Conservation (phyloP, 768 basidiomycete genomes). For the Boletus sensibilis region DNA sequence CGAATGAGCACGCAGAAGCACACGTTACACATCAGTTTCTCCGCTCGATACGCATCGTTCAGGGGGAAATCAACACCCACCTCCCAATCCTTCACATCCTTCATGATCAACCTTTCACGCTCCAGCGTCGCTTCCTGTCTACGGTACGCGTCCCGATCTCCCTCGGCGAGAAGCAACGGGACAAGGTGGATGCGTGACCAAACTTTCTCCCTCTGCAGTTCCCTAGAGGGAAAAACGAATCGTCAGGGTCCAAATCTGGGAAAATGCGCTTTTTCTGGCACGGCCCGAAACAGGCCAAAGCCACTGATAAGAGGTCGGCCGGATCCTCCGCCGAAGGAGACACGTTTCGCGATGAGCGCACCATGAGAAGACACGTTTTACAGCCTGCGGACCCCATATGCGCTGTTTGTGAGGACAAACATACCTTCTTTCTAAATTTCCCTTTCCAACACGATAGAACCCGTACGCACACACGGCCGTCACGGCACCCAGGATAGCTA, state of each 20-base stretch:
- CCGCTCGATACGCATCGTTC: conserved; percentile 21
- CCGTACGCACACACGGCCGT: conserved; percentile 85
- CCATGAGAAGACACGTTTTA: conserved; percentile 58
- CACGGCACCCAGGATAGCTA: conserved; percentile 83
- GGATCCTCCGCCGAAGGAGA: conserved; percentile 47
- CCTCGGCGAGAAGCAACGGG: conserved; percentile 89
- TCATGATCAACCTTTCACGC: conserved; percentile 91
- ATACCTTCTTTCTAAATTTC: conserved; percentile 91
- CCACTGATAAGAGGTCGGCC: conserved; percentile 46
- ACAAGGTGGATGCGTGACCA: conserved; percentile 96
- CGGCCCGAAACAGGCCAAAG: conserved; percentile 39
- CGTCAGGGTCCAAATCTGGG: conserved; percentile 43
- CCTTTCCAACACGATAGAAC: conserved; percentile 88
- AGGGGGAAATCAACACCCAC: conserved; percentile 49
- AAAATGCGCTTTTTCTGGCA: conserved; percentile 38
- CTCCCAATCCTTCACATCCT: conserved; percentile 91
- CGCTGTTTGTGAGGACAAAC: conserved; percentile 36
- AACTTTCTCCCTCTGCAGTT: conserved; percentile 87
- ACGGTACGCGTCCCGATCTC: conserved; percentile 86
- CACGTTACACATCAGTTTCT: conserved; percentile 12
- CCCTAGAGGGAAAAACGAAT: conserved; percentile 53
- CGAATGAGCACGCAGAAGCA: background rate
- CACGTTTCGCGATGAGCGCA: conserved; percentile 74
- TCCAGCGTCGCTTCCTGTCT: conserved; percentile 73
- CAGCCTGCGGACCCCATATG: conserved; percentile 54